Evolutionary conservation across 495 filamentous ascomycete genomes (phyloP).

Genomic region (Immersiella caudata): DNA sequence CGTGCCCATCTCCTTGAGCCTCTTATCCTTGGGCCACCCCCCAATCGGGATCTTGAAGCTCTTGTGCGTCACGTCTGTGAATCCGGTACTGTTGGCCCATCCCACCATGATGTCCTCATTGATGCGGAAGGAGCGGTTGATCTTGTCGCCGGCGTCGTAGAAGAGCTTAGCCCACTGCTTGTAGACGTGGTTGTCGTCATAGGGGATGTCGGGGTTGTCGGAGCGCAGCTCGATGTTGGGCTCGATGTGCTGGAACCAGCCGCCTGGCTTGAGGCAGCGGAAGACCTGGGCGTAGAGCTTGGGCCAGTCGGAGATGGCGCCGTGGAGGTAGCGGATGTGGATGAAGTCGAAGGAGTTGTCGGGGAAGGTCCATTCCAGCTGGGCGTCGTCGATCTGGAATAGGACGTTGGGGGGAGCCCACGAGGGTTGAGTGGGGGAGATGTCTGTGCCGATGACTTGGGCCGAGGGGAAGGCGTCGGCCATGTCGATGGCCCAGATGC

Average conservation of each 20-base stretch:
- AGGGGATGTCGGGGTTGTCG: not conserved
- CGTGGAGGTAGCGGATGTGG: not conserved
- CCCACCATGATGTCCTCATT: not conserved
- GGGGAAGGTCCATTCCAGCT: slow-evolving; percentile 14
- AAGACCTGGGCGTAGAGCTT: slow-evolving; percentile 12
- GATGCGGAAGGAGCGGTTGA: slow-evolving; percentile 7
- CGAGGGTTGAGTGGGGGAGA: slow-evolving; percentile 53
- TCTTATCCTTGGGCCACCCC: slow-evolving; percentile 25
- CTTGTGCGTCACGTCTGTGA: not conserved
- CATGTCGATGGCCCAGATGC: slow-evolving; percentile 51
- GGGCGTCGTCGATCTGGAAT: slow-evolving; percentile 58
- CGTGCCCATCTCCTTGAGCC: slow-evolving; percentile 16
- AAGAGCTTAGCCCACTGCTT: slow-evolving; percentile 18
- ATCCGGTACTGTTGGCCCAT: slow-evolving; percentile 10
- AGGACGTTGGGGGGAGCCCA: slow-evolving; percentile 53
- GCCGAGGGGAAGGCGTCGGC: slow-evolving; percentile 56
- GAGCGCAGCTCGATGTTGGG: slow-evolving; percentile 12
- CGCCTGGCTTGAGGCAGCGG: slow-evolving; percentile 10
- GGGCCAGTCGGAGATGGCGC: slow-evolving; percentile 10
- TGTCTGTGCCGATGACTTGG: slow-evolving; percentile 59
- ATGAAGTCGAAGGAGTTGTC: slow-evolving; percentile 7
- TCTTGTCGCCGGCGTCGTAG: slow-evolving; percentile 20
- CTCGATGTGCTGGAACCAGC: slow-evolving; percentile 14
- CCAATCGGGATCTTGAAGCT: slow-evolving; percentile 24
- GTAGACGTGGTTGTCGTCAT: slow-evolving; percentile 13